Conservation (phyloP, 1,139 yeast genomes). For the Candida sojae region DNA sequence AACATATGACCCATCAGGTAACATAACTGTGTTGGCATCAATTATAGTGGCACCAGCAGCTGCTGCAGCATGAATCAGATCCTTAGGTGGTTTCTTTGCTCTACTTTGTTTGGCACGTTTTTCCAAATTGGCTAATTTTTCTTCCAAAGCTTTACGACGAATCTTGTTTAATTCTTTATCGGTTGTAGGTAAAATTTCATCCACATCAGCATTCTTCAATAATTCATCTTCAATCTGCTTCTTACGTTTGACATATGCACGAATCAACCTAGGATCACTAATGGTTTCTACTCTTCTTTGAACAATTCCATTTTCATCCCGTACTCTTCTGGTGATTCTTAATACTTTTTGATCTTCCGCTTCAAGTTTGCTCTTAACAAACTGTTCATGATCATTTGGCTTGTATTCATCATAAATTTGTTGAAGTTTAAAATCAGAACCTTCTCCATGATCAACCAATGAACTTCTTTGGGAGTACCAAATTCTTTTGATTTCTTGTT, state of each 20-base stretch:
- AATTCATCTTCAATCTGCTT: constrained; percentile 75
- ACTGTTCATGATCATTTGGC: constrained; percentile 39
- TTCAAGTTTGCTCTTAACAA: constrained; percentile 24
- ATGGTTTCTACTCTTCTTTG: constrained; percentile 81
- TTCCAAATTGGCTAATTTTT: constrained; percentile 80
- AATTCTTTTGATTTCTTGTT: constrained; percentile 83
- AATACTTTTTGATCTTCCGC: constrained; percentile 34
- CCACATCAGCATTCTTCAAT: constrained; percentile 55
- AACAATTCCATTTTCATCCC: constrained; percentile 83
- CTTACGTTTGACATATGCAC: constrained; percentile 80
- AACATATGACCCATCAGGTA: constrained; percentile 50
- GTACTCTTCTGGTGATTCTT: constrained; percentile 74
- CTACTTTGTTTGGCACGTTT: constrained; percentile 54
- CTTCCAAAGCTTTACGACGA: constrained; percentile 76
- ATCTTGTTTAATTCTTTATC: constrained; percentile 84
- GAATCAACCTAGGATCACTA: constrained; percentile 82
- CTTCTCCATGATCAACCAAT: constrained; percentile 43
- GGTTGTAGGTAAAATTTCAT: constrained; percentile 75
- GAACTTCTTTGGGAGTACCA: constrained; percentile 87
- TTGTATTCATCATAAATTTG: constrained; percentile 40
- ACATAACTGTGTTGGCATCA: constrained; percentile 45
- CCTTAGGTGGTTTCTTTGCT: constrained; percentile 40
- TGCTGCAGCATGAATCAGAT: constrained; percentile 49
- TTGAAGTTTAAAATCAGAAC: constrained; percentile 24
- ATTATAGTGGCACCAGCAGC: constrained; percentile 39